Evolutionary conservation across 2,329 filamentous ascomycete genomes (phyloP).

Genomic region (Talaromyces sp.): DNA sequence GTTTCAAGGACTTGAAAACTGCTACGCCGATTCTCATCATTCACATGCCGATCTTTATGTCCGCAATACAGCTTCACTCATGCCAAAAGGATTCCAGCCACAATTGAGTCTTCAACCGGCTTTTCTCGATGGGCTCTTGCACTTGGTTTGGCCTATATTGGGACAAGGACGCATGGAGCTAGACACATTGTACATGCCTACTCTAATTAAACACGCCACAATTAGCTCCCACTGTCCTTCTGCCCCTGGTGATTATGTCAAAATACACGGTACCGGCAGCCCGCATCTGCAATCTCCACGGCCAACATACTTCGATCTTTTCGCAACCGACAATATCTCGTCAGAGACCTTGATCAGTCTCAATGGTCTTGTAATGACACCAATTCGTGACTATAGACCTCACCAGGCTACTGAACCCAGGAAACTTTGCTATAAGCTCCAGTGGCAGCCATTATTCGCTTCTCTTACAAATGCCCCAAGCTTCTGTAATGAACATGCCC

Average conservation of each 20-base stretch:
- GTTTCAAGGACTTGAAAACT: constrained; percentile 48
- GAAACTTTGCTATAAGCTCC: constrained; percentile 19
- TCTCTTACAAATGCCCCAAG: not conserved
- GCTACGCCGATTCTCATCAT: constrained; percentile 30
- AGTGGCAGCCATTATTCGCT: constrained; percentile 16
- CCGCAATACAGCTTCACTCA: constrained; percentile 39
- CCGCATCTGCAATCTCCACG: constrained; percentile 3
- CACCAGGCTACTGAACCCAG: constrained; percentile 5
- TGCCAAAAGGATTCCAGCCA: constrained; percentile 44
- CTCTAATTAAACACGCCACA: constrained; percentile 23
- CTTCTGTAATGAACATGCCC: not conserved
- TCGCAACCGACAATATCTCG: constrained; percentile 14
- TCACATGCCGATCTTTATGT: constrained; percentile 30
- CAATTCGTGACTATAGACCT: constrained; percentile 15
- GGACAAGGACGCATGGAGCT: constrained; percentile 22
- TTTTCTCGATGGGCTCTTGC: constrained; percentile 37
- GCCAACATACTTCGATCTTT: constrained; percentile 5
- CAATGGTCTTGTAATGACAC: constrained; percentile 20
- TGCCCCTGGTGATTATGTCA: constrained; percentile 14
- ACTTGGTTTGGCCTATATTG: constrained; percentile 28
- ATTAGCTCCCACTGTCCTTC: constrained; percentile 16
- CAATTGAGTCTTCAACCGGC: constrained; percentile 42
- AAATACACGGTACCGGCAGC: constrained; percentile 11
- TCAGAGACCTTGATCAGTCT: constrained; percentile 16
- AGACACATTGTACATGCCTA: constrained; percentile 30